phyloP scores from a whole-genome alignment of 805 yeast species.

The Kluyveromyces aestuarii region DNA sequence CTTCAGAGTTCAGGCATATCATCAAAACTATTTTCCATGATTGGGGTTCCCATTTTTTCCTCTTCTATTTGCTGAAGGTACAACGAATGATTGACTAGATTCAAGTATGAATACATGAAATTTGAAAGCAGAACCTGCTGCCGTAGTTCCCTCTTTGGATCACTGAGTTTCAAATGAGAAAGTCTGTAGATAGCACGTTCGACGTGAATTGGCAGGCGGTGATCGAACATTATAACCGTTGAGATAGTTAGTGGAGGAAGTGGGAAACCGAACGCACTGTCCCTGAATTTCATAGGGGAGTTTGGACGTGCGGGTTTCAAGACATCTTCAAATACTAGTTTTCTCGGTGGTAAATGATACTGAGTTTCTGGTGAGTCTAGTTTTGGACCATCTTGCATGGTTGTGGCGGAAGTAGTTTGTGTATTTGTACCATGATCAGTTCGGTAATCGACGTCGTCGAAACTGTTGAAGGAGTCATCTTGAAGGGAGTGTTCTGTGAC shows the following conservation, averaged over 20 bases:
- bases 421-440: conserved; percentile 1
- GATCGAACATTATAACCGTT: conserved; percentile 71
- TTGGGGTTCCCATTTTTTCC: conserved; percentile 8
- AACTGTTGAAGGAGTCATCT: conserved; percentile 2
- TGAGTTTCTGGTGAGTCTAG: not conserved
- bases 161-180: conserved; percentile 88
- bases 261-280: conserved; percentile 83
- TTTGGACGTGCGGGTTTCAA: conserved; percentile 37
- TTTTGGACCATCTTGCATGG: not conserved
- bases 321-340: conserved; percentile 29
- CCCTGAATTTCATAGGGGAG: conserved; percentile 53
- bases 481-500: not conserved
- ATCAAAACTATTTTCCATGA: not conserved
- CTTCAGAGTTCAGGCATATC: not conserved
- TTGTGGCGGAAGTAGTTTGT: not conserved
- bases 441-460: conserved; percentile 3
- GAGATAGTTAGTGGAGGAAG: conserved; percentile 72
- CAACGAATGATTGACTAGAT: conserved; percentile 84
- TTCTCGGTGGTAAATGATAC: conserved; percentile 21
- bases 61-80: conserved; percentile 58
- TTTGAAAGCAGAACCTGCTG: conserved; percentile 91
- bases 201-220: conserved; percentile 86
- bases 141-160: conserved; percentile 80
- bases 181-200: conserved; percentile 92
- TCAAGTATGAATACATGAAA: conserved; percentile 95